Evolutionary conservation across 176 grass and related monocot species (phyloP), one percentile per base, ranked within the genome.

Genomic region (Oryza australiensis): DNA sequence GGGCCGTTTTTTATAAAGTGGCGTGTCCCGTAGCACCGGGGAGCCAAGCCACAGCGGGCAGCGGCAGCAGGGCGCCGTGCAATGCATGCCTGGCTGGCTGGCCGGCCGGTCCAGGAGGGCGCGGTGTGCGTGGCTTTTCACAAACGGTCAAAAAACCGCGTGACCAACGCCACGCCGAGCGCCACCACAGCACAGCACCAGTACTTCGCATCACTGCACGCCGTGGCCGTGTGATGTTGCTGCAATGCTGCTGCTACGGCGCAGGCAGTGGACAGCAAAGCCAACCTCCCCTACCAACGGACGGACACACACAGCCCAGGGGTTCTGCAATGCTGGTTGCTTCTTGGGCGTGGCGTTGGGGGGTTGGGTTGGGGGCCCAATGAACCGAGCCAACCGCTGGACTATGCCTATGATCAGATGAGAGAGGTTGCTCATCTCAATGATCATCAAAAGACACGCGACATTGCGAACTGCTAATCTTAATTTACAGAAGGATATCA

Each of bases 101-200:
- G 35, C 7, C 14, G n/a, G 18, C 30, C 14, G 18, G 81, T 30
- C 11, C 76, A 64, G 62, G 16, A 20, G 51, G 76, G 76, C 3
- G 46, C 3, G 3, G 48, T 53, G 48, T 20, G 48, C 48, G 72
- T 72, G 77, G 70, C 82, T 85, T 89, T 89, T 71, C 71, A 89
- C 26, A 26, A 81, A 85, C 82, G 82, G 82, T 85, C 71, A 80
- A 51, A 70, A 73, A 45, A 46, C 3, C 85, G 26, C 63, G 67
- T 62, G 70, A 34, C 38, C 23, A 26, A 13, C 23, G 37, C 67
- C 35, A 51, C 5, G 48, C 48, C 15, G 15, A 51, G 48, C 48
- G 5, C 12, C 45, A 48, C 45, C 45, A 48, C n/a, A n/a, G n/a
- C n/a, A n/a, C 48, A 16, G 3, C 48, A 20, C 48, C 48, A 3